Base-by-base conservation (phyloP, 148 eudicot species). In the Agrostemma githago region DNA sequence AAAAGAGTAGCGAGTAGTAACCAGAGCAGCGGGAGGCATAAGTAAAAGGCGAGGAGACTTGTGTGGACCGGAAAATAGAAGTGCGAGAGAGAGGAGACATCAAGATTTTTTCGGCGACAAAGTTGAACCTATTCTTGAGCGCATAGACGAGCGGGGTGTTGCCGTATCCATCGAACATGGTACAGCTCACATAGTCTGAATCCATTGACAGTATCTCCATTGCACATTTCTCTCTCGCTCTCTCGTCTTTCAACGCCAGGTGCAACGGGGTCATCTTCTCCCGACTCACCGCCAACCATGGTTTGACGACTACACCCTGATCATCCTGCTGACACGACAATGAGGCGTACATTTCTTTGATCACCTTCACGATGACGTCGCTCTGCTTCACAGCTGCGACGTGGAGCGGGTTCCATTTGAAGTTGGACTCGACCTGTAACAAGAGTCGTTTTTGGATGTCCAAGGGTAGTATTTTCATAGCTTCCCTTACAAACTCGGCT, bases 181-280 rank as follows among this genome's bases (percentile, higher is more conserved):
- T 14, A 15, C 64, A 54, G 0, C 57, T 54, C 44, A n/a, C 34
- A 16, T 2, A 16, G 4, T 14, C 62, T 26, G 39, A 2, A 72
- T 78, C 80, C 63, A 42, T 65, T 11, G 57, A 66, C 59, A 58
- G 9, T 57, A 78, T 41, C 4, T 78, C 76, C 72, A 78, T 10
- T 21, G 67, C 80, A 66, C 43, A 54, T 3, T 59, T 14, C 48
- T 72, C 72, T 4, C 64, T 8, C 7, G 10, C 6, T 2, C 8
- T 12, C 8, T 41, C 44, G 5, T 72, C 6, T 40, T 59, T 63
- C 7, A 56, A 7, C 37, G 57, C 58, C 71, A 78, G 42, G 39
- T 58, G 66, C 21, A 5, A 72, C 34, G 8, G 38, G n/a, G 5
- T n/a, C 71, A 20, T 21, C 4, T 14, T 15, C 3, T 6, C 3